Evolutionary conservation across 164 flowering plant species (phyloP), one percentile per base, ranked within the genome.

Genomic region (Magnolia sinica): DNA sequence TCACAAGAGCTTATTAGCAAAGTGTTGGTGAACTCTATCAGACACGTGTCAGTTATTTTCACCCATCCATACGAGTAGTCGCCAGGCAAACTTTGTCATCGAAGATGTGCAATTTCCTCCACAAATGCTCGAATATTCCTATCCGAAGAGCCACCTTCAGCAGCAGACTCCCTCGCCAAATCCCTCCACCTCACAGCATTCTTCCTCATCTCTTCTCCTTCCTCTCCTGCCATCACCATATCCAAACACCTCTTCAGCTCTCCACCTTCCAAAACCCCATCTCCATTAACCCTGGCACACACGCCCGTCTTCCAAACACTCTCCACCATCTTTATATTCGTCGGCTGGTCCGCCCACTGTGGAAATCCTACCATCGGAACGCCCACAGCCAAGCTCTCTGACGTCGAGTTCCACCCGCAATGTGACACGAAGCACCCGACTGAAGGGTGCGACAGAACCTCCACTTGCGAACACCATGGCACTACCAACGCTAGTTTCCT

Each of bases 311-410:
- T 70, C 90, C 91, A 90, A 11, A 84, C 81, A 18, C 84, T 84
- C 3, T 23, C 86, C 66, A 76, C 27, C 63, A 76, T 49, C 73
- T 50, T 76, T 8, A 63, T 65, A 22, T 55, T 68, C 50, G 73
- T 68, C 1, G 67, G 52, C 51, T 76, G 90, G 51, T 90, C 93
- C 0, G 85, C 7, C 76, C 78, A 86, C 52, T 78, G 85, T 0
- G 93, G 93, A 66, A 74, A 75, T 9, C 72, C 86, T 51, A 90
- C 84, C 77, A 88, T 52, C 1, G 90, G 91, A n/a, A 88, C 85
- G 18, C 93, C 93, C 3, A 68, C 61, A 7, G 29, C 78, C 45
- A 90, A 8, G 49, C 88, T 79, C 76, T 76, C 77, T n/a, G 7
- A 16, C 14, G 77, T 75, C 49, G 77, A 75, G 50, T 75, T 75